A percentile compares a stretch with the other conserved stretches of the same genome.
Evolutionary conservation across 495 filamentous ascomycete genomes (phyloP).

Genomic region (Hypoxylon cercidicola): DNA sequence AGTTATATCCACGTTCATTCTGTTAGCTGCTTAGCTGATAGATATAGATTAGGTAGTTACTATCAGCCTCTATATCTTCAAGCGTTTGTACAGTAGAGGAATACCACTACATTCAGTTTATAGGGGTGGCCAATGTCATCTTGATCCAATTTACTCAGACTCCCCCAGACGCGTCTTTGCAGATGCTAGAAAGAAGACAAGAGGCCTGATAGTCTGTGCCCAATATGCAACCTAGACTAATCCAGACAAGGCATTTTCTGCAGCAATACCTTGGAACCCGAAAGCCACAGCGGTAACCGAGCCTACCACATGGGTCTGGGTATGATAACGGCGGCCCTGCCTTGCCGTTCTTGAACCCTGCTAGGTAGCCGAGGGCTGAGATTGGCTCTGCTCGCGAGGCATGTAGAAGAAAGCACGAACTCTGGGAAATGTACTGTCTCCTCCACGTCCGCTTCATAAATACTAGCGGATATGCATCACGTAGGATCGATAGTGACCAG

Average conservation of each 20-base stretch:
- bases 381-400: slow-evolving; percentile 7
- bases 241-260: slow-evolving; percentile 9
- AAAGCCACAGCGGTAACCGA: slow-evolving; percentile 20
- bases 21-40: too few relatives aligned
- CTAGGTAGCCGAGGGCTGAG: slow-evolving; percentile 18
- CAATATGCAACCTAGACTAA: slow-evolving; percentile 1
- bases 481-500: not conserved
- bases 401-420: slow-evolving; percentile 1
- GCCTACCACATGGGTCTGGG: slow-evolving; percentile 8
- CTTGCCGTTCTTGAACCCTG: slow-evolving; percentile 2
- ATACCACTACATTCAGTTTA: too few relatives aligned
- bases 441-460: slow-evolving; percentile 5
- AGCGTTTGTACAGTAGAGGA: too few relatives aligned
- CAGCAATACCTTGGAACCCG: slow-evolving; percentile 9
- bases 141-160: not conserved
- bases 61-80: too few relatives aligned
- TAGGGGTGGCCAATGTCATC: not conserved
- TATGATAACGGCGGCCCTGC: slow-evolving; percentile 16
- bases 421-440: not conserved
- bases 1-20: too few relatives aligned
- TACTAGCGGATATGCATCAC: slow-evolving; percentile 6
- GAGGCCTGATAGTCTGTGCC: slow-evolving; percentile 7
- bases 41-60: too few relatives aligned
- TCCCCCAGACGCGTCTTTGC: not conserved
- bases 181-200: slow-evolving; percentile 9